These are phyloP conservation scores for Fomitopsis palustris DNA, from an alignment of 1,284 basidiomycete species.

Conservation along the genomic window DNA sequence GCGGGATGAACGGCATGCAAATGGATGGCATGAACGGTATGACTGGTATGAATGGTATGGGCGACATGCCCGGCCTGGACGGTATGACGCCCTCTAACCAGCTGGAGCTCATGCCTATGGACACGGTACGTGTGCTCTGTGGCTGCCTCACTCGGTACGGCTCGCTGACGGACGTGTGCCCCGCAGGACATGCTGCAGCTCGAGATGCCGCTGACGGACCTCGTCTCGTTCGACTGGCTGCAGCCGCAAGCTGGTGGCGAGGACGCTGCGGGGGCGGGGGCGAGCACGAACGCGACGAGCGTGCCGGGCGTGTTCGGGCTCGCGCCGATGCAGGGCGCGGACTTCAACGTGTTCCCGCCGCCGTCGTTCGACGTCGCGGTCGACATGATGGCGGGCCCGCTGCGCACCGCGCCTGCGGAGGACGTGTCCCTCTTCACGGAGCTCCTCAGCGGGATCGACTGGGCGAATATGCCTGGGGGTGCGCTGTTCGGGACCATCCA, in stretches of 20 bases:
- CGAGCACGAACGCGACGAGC: background rate
- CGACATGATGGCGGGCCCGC: background rate
- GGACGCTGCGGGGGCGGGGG: background rate
- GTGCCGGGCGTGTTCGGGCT: background rate
- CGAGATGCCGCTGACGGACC: background rate
- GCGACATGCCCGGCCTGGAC: no score
- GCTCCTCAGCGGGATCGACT: slow-evolving; percentile 9
- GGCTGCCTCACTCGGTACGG: background rate
- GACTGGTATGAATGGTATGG: no score
- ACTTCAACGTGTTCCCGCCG: slow-evolving; percentile 3
- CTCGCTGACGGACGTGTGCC: background rate
- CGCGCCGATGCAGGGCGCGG: background rate
- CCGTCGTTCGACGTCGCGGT: background rate
- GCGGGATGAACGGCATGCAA: no score
- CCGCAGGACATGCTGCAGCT: background rate
- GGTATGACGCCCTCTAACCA: background rate
- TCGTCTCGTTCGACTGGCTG: background rate
- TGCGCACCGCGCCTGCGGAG: background rate
- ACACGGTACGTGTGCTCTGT: background rate
- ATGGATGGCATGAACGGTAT: no score
- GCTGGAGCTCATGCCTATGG: background rate
- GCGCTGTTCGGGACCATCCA: background rate
- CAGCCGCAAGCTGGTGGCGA: background rate
- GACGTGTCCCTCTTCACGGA: slow-evolving; percentile 5
- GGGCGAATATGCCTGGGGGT: slow-evolving; percentile 3